Conservation (phyloP, 768 basidiomycete species). For the Terana coerulea region DNA sequence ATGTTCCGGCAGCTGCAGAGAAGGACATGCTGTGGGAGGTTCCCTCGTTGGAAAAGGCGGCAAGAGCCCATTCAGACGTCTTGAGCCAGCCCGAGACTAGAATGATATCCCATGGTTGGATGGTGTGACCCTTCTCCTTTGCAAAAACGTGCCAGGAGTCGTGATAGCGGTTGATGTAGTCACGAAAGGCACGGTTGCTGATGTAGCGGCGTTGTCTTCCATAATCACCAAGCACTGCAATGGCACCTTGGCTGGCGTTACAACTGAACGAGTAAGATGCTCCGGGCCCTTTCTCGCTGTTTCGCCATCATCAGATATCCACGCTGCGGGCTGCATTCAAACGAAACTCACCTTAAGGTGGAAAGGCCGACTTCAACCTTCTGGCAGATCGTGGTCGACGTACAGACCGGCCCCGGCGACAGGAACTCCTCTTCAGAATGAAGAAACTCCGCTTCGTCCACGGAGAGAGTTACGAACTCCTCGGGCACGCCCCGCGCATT, state of each 20-base stretch:
- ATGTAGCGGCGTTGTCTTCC: neutral
- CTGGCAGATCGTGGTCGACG: neutral
- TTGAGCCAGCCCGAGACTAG: slow-evolving; percentile 3
- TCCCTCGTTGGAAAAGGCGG: neutral
- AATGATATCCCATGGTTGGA: neutral
- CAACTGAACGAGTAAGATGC: neutral
- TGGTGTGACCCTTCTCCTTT: neutral
- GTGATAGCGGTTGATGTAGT: neutral
- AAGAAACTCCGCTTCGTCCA: neutral
- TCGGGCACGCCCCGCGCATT: slow-evolving; percentile 1
- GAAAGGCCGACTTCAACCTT: neutral
- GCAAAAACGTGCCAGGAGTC: slow-evolving; percentile 2
- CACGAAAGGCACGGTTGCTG: neutral
- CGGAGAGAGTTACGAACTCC: neutral
- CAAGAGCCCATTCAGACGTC: slow-evolving; percentile 3
- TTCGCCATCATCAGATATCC: neutral
- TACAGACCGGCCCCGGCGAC: neutral
- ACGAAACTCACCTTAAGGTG: neutral
- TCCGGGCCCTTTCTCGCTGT: neutral
- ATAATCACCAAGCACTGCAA: neutral
- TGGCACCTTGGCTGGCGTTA: neutral
- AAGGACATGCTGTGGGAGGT: neutral
- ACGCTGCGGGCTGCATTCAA: neutral
- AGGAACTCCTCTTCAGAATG: neutral
- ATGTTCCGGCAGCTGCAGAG: neutral